A percentile compares a stretch with the other conserved stretches of the same genome.
These are phyloP conservation scores for Colletotrichum liriopes DNA, from an alignment of 2,329 filamentous ascomycete genomes.

Conservation along the genomic window DNA sequence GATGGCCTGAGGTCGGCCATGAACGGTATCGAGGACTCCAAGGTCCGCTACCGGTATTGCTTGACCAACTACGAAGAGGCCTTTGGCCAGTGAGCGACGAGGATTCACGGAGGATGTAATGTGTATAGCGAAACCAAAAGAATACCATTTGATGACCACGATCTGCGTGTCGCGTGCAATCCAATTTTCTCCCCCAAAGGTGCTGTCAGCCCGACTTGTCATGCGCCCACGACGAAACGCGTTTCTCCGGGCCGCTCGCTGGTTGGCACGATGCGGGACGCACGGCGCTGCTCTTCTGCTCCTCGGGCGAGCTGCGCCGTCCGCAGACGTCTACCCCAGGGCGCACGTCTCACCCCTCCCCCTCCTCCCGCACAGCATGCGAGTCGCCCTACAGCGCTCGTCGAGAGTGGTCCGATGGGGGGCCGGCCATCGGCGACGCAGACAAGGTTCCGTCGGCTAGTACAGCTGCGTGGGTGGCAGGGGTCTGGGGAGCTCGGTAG, in stretches of 20 bases:
- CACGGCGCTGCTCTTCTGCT: too few relatives aligned
- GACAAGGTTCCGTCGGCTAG: constrained; percentile 3
- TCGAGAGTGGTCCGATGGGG: neutral
- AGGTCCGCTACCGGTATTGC: constrained; percentile 83
- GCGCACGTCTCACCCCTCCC: too few relatives aligned
- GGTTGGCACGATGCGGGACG: too few relatives aligned
- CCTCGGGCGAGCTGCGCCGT: too few relatives aligned
- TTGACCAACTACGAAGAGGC: constrained; percentile 79
- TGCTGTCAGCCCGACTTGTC: too few relatives aligned
- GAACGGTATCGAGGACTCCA: constrained; percentile 77
- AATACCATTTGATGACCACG: constrained; percentile 34
- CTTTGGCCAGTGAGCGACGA: constrained; percentile 66
- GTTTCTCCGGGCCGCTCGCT: too few relatives aligned
- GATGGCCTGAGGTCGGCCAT: constrained; percentile 80
- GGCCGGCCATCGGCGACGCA: constrained; percentile 17
- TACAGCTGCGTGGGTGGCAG: constrained; percentile 1
- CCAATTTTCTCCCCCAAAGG: too few relatives aligned
- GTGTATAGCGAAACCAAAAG: constrained; percentile 16
- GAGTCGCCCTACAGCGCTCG: neutral
- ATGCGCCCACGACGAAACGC: too few relatives aligned
- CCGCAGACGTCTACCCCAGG: too few relatives aligned
- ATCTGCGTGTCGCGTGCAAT: neutral
- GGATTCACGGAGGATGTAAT: neutral
- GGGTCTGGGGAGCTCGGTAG: neutral
- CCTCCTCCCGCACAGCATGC: neutral